A percentile compares a stretch with the other conserved stretches of the same genome.
phyloP scores from a whole-genome alignment of 768 basidiomycete genomes.

The Russula sp. region DNA sequence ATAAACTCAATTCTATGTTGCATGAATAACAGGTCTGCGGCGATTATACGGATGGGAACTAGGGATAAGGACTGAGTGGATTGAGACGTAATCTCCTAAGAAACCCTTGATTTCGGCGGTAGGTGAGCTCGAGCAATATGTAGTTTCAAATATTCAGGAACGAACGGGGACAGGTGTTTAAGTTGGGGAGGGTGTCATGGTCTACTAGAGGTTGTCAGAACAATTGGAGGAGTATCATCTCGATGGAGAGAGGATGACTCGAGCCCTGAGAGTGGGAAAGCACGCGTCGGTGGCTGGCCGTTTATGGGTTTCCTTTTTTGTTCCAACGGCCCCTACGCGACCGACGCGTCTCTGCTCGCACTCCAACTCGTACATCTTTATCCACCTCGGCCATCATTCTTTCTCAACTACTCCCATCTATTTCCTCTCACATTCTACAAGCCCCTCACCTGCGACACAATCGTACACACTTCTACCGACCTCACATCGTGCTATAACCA shows the following conservation, averaged over 20 bases:
- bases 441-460: background rate
- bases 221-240: too few species aligned
- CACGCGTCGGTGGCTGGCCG: slow-evolving; percentile 20
- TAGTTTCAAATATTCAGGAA: too few species aligned
- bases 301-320: slow-evolving; percentile 12
- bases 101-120: too few species aligned
- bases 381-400: slow-evolving; percentile 1
- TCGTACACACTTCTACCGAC: background rate
- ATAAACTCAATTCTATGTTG: too few species aligned
- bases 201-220: too few species aligned
- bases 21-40: too few species aligned
- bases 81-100: too few species aligned
- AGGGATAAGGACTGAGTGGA: too few species aligned
- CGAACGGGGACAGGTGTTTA: too few species aligned
- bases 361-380: slow-evolving; percentile 5
- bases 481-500: background rate
- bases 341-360: slow-evolving; percentile 4
- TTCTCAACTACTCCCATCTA: background rate
- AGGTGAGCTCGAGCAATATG: too few species aligned
- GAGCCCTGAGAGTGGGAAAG: background rate
- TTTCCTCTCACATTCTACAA: background rate
- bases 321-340: background rate
- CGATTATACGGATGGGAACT: too few species aligned
- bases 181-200: background rate
- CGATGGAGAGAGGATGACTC: too few species aligned